These are phyloP conservation scores for Sugiyamaella valdiviana DNA, from an alignment of 805 yeast species.

Conservation along the genomic window DNA sequence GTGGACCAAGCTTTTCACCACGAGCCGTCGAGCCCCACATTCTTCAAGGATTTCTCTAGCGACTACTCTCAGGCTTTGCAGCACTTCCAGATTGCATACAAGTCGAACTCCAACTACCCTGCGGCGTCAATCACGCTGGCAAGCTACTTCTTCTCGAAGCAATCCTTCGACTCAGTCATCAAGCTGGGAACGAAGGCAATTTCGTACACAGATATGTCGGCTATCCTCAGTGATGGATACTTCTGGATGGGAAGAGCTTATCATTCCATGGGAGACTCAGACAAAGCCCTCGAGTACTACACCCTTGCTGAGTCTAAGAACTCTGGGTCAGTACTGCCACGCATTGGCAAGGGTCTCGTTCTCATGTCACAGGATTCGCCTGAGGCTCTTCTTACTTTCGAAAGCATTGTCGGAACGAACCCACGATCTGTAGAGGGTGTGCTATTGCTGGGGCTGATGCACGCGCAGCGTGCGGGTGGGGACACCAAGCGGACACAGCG, in stretches of 20 bases:
- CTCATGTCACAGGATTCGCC: constrained; percentile 59
- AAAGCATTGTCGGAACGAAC: constrained; percentile 57
- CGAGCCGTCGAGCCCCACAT: constrained; percentile 32
- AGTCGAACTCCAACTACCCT: constrained; percentile 44
- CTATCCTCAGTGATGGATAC: constrained; percentile 52
- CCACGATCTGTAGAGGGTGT: constrained; percentile 69
- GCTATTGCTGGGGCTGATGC: constrained; percentile 63
- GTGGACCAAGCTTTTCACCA: constrained; percentile 57
- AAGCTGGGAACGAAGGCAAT: constrained; percentile 50
- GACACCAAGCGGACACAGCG: constrained; percentile 31
- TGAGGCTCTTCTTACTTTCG: constrained; percentile 83
- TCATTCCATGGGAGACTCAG: constrained; percentile 53
- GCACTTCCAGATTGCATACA: constrained; percentile 36
- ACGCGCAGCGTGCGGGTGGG: constrained; percentile 44
- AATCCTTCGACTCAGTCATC: constrained; percentile 52
- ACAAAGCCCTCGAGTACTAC: constrained; percentile 66
- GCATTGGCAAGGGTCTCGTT: constrained; percentile 80
- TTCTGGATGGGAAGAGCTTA: constrained; percentile 85
- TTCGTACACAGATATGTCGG: constrained; percentile 34
- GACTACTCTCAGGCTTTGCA: constrained; percentile 55
- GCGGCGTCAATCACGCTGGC: constrained; percentile 62
- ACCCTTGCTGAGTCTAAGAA: constrained; percentile 50
- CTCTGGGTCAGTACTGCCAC: constrained; percentile 44
- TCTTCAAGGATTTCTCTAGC: constrained; percentile 43
- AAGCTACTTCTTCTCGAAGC: constrained; percentile 64